Conservation (phyloP, 805 yeast species). For the Wickerhamomyces ciferrii region DNA sequence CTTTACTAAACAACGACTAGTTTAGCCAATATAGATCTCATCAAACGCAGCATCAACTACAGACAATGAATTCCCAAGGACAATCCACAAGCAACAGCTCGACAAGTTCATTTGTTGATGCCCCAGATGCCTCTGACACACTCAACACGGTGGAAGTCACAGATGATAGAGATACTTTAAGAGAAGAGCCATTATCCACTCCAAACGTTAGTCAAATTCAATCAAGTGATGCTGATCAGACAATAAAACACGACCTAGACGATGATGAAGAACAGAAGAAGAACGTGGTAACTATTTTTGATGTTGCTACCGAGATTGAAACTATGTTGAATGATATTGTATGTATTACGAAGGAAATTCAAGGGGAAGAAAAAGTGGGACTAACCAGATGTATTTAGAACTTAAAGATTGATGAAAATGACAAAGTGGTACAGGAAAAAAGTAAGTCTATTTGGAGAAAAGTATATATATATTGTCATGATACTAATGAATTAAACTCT, state of each 20-base stretch:
- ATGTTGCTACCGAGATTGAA: constrained; percentile 26
- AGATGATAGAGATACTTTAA: not conserved
- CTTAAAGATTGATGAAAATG: constrained; percentile 17
- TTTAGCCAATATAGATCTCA: too few relatives aligned
- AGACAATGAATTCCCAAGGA: not conserved
- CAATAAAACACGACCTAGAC: not conserved
- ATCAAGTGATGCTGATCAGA: not conserved
- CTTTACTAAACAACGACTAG: too few relatives aligned
- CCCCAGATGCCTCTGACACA: not conserved
- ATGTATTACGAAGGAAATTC: not conserved
- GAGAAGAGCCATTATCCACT: constrained; percentile 6
- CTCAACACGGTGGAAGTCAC: not conserved
- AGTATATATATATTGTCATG: not conserved
- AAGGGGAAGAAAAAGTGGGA: not conserved
- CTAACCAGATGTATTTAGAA: constrained; percentile 4
- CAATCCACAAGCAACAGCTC: not conserved
- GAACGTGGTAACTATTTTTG: constrained; percentile 22
- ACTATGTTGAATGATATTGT: constrained; percentile 17
- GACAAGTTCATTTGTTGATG: not conserved
- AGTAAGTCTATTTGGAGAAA: constrained; percentile 4
- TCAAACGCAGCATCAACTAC: too few relatives aligned
- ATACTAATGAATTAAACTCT: constrained; percentile 5
- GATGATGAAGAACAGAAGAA: not conserved
- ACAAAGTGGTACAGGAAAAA: constrained; percentile 11
- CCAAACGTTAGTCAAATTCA: constrained; percentile 1